Evolutionary conservation across 2,329 filamentous ascomycete genomes (phyloP).

Genomic region (Cercospora zeae-maydis): DNA sequence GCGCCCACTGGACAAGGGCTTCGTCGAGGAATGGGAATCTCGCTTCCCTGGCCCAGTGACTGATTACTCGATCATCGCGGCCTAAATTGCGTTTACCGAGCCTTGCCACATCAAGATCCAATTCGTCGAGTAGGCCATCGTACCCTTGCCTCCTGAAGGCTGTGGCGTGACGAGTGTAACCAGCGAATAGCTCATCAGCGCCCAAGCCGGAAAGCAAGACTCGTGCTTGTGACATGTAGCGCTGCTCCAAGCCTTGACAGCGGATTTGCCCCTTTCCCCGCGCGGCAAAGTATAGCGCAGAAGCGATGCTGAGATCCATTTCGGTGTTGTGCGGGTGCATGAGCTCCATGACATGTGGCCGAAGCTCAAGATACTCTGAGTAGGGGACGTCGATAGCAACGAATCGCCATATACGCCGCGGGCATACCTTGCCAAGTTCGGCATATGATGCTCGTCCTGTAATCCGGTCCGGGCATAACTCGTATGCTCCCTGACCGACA

Average conservation of each 20-base stretch:
- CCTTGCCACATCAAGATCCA: slow-evolving; percentile 78
- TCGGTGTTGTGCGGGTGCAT: slow-evolving; percentile 95
- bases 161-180: slow-evolving; percentile 78
- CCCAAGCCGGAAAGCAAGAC: slow-evolving; percentile 89
- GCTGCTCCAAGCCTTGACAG: not conserved
- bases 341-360: slow-evolving; percentile 65
- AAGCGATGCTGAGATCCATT: slow-evolving; percentile 95
- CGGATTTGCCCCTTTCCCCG: slow-evolving; percentile 54
- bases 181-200: slow-evolving; percentile 93
- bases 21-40: slow-evolving; percentile 92
- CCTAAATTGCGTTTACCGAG: slow-evolving; percentile 93
- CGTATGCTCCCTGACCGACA: slow-evolving; percentile 54
- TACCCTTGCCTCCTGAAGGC: slow-evolving; percentile 71
- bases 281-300: slow-evolving; percentile 91
- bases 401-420: slow-evolving; percentile 74
- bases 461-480: slow-evolving; percentile 82
- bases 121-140: slow-evolving; percentile 69
- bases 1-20: slow-evolving; percentile 73
- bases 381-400: slow-evolving; percentile 83
- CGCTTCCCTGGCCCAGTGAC: slow-evolving; percentile 83
- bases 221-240: slow-evolving; percentile 67
- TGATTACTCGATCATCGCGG: slow-evolving; percentile 85
- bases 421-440: slow-evolving; percentile 70
- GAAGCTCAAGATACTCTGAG: slow-evolving; percentile 65
- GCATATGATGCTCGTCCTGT: slow-evolving; percentile 76